Conservation (phyloP, 129 eudicot genomes). For the Pseudognaphalium luteoalbum region DNA sequence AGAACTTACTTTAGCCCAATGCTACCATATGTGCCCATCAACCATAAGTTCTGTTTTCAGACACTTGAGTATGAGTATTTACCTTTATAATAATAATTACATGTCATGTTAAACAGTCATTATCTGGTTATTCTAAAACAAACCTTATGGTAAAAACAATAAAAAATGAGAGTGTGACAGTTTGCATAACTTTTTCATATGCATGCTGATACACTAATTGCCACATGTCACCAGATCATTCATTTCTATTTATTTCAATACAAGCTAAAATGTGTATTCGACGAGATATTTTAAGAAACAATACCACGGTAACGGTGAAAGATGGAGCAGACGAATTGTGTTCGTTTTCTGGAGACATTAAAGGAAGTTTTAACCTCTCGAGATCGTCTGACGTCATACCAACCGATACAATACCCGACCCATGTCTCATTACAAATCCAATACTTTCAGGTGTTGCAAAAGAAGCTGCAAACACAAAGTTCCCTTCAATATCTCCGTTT, state of each 20-base stretch:
- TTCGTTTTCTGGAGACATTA: constrained; percentile 84
- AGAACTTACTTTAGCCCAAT: too few relatives aligned
- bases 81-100: not conserved
- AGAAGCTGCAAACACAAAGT: constrained; percentile 75
- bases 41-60: not conserved
- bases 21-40: not conserved
- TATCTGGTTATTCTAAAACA: not conserved
- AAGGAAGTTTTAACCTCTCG: constrained; percentile 77
- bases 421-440: constrained; percentile 73
- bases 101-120: not conserved
- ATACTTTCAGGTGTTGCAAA: constrained; percentile 47
- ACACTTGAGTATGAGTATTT: not conserved
- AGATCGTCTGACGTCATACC: constrained; percentile 87
- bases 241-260: too few relatives aligned
- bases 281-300: too few relatives aligned
- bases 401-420: constrained; percentile 85
- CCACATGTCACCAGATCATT: too few relatives aligned
- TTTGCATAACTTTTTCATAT: too few relatives aligned
- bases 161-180: too few relatives aligned
- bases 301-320: constrained; percentile 90
- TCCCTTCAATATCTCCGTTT: constrained; percentile 62
- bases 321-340: constrained; percentile 68
- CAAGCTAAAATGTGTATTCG: too few relatives aligned
- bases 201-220: too few relatives aligned
- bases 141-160: too few relatives aligned